Evolutionary conservation across 169 alveolate species (phyloP).

Genomic region (Eimeria acervulina): DNA sequence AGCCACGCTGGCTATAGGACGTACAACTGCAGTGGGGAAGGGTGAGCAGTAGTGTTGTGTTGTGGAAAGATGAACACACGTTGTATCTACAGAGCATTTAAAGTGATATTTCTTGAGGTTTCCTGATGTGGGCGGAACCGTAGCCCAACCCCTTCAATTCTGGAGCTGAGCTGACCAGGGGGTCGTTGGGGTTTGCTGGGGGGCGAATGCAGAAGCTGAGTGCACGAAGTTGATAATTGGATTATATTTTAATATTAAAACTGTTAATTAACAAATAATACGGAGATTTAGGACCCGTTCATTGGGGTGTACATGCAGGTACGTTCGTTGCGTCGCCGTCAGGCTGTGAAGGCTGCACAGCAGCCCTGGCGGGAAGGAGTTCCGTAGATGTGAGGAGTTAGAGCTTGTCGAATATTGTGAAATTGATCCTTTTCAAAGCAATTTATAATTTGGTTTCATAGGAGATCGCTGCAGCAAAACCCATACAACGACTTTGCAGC

Average conservation of each 20-base stretch:
- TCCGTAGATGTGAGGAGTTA: neutral
- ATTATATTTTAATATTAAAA: neutral
- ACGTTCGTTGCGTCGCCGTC: constrained; percentile 19
- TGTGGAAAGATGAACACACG: neutral
- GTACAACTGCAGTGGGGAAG: neutral
- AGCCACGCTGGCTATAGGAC: neutral
- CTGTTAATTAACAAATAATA: neutral
- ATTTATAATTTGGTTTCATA: neutral
- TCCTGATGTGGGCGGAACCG: neutral
- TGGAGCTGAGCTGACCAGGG: neutral
- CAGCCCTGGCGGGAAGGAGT: neutral
- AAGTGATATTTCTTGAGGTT: neutral
- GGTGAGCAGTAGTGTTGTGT: neutral
- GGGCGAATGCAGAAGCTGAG: neutral
- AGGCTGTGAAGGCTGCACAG: constrained; percentile 18
- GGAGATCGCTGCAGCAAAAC: neutral
- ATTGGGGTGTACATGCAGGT: constrained; percentile 29
- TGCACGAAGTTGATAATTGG: neutral
- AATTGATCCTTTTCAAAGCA: neutral
- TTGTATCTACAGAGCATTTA: neutral
- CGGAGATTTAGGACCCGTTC: neutral
- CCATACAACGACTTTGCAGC: constrained; percentile 1
- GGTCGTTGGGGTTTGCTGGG: neutral
- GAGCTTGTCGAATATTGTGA: neutral
- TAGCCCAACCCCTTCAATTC: neutral